phyloP scores from a whole-genome alignment of 176 grass and related monocot genomes.

The Paspalum notatum region DNA sequence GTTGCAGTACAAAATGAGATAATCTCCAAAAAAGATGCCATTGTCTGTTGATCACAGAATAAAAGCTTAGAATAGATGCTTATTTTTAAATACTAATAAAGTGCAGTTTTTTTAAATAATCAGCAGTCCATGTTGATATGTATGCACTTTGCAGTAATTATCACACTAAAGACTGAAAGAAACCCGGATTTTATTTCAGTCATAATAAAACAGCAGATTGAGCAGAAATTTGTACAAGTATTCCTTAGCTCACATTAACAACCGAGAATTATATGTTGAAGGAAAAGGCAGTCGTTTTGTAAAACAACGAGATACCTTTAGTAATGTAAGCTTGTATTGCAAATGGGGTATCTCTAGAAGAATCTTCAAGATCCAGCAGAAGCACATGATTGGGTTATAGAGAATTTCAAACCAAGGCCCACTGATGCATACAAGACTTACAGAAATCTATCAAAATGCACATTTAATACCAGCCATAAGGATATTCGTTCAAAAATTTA shows the following conservation, averaged over 20 bases:
- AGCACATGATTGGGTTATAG: conserved; percentile 67
- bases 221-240: not conserved
- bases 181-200: not conserved
- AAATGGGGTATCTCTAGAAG: conserved; percentile 82
- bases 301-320: conserved; percentile 61
- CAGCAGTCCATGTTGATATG: not conserved
- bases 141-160: not conserved
- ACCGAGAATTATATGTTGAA: not conserved
- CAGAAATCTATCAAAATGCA: conserved; percentile 50
- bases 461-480: conserved; percentile 22
- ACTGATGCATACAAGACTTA: conserved; percentile 42
- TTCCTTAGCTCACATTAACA: not conserved
- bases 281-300: not conserved
- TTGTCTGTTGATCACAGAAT: conserved; percentile 45
- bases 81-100: not conserved
- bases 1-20: conserved; percentile 58
- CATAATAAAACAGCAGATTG: not conserved
- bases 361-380: conserved; percentile 85
- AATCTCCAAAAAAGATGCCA: conserved; percentile 54
- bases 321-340: conserved; percentile 57
- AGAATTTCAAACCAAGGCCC: conserved; percentile 66
- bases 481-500: conserved; percentile 13
- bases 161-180: not conserved
- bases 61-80: conserved; percentile 4
- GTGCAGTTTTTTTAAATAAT: conserved; percentile 11